A percentile compares a stretch with the other conserved stretches of the same genome.
These are phyloP conservation scores for Chlorociboria aeruginascens DNA, from an alignment of 495 filamentous ascomycete species.

Conservation along the genomic window DNA sequence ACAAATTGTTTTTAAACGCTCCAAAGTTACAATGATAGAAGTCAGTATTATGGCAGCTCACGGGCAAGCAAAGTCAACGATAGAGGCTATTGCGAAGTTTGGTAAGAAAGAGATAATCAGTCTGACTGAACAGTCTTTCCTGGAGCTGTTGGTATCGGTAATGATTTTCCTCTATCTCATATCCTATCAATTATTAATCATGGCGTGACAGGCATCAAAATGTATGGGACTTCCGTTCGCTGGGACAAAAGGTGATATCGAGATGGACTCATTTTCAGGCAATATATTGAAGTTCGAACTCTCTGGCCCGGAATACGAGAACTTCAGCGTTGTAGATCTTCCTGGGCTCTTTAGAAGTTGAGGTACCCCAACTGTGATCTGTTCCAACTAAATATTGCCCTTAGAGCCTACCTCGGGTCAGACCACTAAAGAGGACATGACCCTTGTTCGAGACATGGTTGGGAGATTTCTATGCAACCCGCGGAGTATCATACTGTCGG, in stretches of 20 bases:
- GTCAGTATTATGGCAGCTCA: not conserved
- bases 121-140: not conserved
- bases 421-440: conserved; percentile 1
- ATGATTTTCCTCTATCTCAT: not conserved
- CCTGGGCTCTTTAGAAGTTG: conserved; percentile 47
- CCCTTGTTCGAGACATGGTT: not conserved
- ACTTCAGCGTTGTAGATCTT: conserved; percentile 56
- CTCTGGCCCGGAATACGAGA: conserved; percentile 44
- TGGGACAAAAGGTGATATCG: not conserved
- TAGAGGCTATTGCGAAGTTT: not conserved
- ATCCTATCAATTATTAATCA: too few relatives aligned
- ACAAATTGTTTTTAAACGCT: conserved; percentile 27
- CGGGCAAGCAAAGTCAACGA: not conserved
- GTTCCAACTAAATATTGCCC: too few relatives aligned
- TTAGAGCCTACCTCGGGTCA: conserved; percentile 1
- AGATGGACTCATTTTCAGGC: conserved; percentile 31
- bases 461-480: not conserved
- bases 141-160: not conserved
- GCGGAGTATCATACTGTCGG: conserved; percentile 3
- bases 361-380: too few relatives aligned
- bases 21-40: conserved; percentile 7
- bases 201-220: conserved; percentile 1
- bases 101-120: not conserved
- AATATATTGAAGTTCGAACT: conserved; percentile 61
- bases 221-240: conserved; percentile 1